Percentiles rank a stretch among this genome's conserved stretches.
Conservation (phyloP, 495 filamentous ascomycete species). For the Aspergillus bertholletiae region DNA sequence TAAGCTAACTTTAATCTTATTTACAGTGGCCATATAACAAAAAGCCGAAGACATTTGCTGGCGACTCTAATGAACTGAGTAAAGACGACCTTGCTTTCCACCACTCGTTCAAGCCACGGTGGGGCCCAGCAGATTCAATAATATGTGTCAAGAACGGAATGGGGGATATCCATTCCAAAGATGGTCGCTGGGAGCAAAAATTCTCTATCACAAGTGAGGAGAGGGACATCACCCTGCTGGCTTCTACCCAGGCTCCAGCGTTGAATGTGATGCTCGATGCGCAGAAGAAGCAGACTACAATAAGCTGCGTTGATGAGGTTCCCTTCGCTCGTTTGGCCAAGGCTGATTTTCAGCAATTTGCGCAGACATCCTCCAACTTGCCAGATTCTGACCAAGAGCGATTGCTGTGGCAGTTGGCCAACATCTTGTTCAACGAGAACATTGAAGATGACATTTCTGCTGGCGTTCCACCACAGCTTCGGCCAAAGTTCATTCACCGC, state of each 20-base stretch:
- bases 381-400: constrained; percentile 31
- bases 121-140: constrained; percentile 71
- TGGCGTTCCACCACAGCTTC: constrained; percentile 37
- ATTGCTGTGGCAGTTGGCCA: constrained; percentile 58
- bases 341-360: constrained; percentile 33
- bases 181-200: constrained; percentile 30
- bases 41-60: constrained; percentile 59
- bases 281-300: constrained; percentile 33
- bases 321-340: constrained; percentile 35
- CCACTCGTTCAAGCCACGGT: constrained; percentile 68
- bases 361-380: constrained; percentile 24
- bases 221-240: constrained; percentile 31
- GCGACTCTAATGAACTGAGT: constrained; percentile 55
- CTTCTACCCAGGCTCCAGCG: constrained; percentile 21
- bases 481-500: constrained; percentile 40
- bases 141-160: constrained; percentile 53
- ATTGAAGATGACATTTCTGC: constrained; percentile 44
- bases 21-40: constrained; percentile 86
- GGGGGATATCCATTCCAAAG: constrained; percentile 17
- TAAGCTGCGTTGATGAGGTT: constrained; percentile 33
- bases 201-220: constrained; percentile 38
- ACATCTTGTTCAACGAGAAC: constrained; percentile 77
- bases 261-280: constrained; percentile 34
- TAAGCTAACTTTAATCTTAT: constrained; percentile 41
- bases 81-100: constrained; percentile 57